phyloP scores from a whole-genome alignment of 2,329 filamentous ascomycete genomes.

The Colletotrichum cereale region DNA sequence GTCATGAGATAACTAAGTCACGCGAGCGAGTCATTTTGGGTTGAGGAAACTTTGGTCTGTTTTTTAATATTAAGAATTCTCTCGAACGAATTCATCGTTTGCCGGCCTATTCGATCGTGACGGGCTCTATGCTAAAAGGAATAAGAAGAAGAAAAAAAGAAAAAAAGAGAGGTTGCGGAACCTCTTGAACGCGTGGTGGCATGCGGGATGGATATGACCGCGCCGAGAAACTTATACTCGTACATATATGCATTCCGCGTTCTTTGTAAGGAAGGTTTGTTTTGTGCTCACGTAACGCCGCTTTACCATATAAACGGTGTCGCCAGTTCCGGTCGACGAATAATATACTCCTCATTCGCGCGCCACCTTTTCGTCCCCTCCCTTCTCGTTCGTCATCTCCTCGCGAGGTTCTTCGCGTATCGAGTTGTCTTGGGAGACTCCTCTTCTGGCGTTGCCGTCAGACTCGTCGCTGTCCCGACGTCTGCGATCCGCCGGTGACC shows the following conservation, averaged over 20 bases:
- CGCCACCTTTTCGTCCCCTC: slow-evolving; percentile 30
- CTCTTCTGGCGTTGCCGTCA: slow-evolving; percentile 37
- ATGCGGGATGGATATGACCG: background rate
- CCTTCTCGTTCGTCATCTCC: slow-evolving; percentile 22
- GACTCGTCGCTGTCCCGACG: slow-evolving; percentile 52
- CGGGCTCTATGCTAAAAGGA: background rate
- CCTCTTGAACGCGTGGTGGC: background rate
- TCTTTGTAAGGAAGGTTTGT: background rate
- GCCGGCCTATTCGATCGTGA: background rate
- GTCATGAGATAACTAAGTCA: background rate
- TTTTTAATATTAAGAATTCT: background rate
- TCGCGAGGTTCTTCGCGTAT: slow-evolving; percentile 33
- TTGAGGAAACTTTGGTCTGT: too few relatives aligned
- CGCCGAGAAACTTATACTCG: slow-evolving; percentile 15
- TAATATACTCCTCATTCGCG: slow-evolving; percentile 32
- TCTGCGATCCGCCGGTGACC: slow-evolving; percentile 76
- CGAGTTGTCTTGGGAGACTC: slow-evolving; percentile 33
- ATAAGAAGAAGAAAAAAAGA: background rate
- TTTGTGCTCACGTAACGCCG: slow-evolving; percentile 16
- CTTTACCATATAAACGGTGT: slow-evolving; percentile 15
- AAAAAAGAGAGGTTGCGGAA: too few relatives aligned
- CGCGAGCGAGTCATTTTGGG: background rate
- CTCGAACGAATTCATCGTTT: background rate
- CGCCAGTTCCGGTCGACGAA: slow-evolving; percentile 14
- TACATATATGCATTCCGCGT: slow-evolving; percentile 9